A percentile compares a stretch with the other conserved stretches of the same genome.
phyloP scores from a whole-genome alignment of 495 filamentous ascomycete genomes.

The Diplogelasinospora grovesii region DNA sequence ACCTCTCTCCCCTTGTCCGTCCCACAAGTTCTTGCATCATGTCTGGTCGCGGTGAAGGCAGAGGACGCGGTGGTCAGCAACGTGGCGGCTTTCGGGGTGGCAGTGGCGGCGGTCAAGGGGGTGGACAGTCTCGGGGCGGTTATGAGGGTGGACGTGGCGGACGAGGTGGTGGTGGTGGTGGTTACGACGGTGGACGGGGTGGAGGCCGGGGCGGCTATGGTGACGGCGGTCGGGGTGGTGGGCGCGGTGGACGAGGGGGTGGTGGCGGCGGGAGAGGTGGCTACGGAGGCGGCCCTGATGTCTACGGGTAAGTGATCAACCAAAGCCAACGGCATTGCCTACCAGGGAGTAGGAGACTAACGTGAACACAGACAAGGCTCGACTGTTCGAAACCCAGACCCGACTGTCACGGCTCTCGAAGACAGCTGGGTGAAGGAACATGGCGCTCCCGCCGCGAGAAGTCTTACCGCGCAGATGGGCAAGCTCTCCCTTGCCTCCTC shows the following conservation, averaged over 20 bases:
- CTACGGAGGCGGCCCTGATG: constrained; percentile 20
- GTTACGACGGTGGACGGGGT: too few relatives aligned
- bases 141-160: constrained; percentile 13
- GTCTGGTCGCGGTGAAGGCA: constrained; percentile 11
- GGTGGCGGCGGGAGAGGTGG: constrained; percentile 23
- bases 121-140: constrained; percentile 18
- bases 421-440: constrained; percentile 22
- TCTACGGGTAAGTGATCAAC: constrained; percentile 32
- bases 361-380: background rate
- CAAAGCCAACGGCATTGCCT: background rate
- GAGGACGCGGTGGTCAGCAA: constrained; percentile 4
- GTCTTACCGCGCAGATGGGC: constrained; percentile 23
- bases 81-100: constrained; percentile 3
- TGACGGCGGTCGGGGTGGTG: constrained; percentile 21
- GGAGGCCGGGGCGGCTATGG: constrained; percentile 22
- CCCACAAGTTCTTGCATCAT: too few relatives aligned
- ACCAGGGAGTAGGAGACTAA: constrained; percentile 5
- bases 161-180: constrained; percentile 17
- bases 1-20: too few relatives aligned
- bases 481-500: constrained; percentile 16
- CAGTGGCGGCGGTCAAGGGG: constrained; percentile 11
- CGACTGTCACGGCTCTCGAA: constrained; percentile 27
- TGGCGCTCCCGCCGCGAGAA: constrained; percentile 6
- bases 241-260: constrained; percentile 17
- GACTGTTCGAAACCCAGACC: constrained; percentile 22